These are phyloP conservation scores for Blepharisma japonicum DNA, from an alignment of 73 alveolate genomes.

Conservation along the genomic window DNA sequence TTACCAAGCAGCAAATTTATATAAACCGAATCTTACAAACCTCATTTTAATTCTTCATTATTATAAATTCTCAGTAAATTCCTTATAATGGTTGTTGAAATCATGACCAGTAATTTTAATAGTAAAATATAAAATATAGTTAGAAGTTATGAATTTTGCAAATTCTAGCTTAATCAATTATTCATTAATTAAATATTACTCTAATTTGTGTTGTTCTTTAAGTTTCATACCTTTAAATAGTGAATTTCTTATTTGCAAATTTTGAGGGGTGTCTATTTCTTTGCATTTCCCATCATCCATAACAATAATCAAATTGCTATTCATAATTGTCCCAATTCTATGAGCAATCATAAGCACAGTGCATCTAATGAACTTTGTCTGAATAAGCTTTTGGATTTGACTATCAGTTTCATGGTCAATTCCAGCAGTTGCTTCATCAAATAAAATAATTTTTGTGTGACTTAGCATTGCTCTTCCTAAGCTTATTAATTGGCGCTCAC, in stretches of 20 bases:
- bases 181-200: too few relatives aligned
- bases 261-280: slow-evolving; percentile 23
- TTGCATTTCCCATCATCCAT: slow-evolving; percentile 14
- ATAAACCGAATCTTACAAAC: slow-evolving; percentile 17
- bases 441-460: slow-evolving; percentile 34
- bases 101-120: too few relatives aligned
- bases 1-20: slow-evolving; percentile 23
- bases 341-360: slow-evolving; percentile 79
- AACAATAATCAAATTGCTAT: slow-evolving; percentile 46
- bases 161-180: too few relatives aligned
- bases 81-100: too few relatives aligned
- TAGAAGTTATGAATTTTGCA: too few relatives aligned
- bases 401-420: slow-evolving; percentile 77
- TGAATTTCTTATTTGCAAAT: slow-evolving; percentile 32
- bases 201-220: too few relatives aligned
- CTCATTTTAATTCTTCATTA: neutral
- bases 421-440: slow-evolving; percentile 65
- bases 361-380: slow-evolving; percentile 45
- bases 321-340: slow-evolving; percentile 71
- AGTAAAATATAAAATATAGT: too few relatives aligned
- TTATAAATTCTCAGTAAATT: too few relatives aligned
- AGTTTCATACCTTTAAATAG: neutral
- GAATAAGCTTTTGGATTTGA: slow-evolving; percentile 59
- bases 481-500: slow-evolving; percentile 39
- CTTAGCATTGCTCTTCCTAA: slow-evolving; percentile 34